These are phyloP conservation scores for Backusella macrospora DNA, from an alignment of 192 early-diverging fungal genomes.

Conservation along the genomic window DNA sequence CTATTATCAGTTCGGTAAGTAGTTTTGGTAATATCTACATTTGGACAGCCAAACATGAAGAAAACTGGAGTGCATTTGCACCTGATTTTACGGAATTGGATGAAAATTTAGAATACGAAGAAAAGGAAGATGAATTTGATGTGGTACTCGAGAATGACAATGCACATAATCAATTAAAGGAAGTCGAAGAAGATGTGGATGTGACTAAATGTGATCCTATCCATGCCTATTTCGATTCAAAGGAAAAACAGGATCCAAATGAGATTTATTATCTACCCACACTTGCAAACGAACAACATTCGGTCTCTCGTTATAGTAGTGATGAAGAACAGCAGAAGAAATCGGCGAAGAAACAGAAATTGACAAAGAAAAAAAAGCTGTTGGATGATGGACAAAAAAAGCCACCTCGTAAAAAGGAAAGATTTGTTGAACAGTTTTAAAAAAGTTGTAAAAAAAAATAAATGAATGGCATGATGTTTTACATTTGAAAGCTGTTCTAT, in stretches of 20 bases:
- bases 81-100: constrained; percentile 93
- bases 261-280: constrained; percentile 54
- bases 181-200: constrained; percentile 52
- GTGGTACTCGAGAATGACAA: constrained; percentile 58
- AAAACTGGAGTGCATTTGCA: constrained; percentile 94
- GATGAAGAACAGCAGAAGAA: not conserved
- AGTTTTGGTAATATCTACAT: constrained; percentile 83
- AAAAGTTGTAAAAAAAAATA: not conserved
- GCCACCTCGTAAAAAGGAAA: not conserved
- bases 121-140: constrained; percentile 95
- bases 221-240: constrained; percentile 51
- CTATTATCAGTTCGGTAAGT: constrained; percentile 83
- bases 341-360: not conserved
- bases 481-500: too few species aligned
- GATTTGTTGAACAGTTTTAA: not conserved
- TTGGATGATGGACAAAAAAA: not conserved
- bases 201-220: constrained; percentile 52
- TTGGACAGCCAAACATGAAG: constrained; percentile 79
- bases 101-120: constrained; percentile 93
- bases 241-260: constrained; percentile 47
- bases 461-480: too few species aligned
- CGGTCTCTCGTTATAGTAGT: not conserved
- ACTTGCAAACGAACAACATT: not conserved
- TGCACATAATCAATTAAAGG: constrained; percentile 43
- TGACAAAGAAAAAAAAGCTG: not conserved